These are phyloP conservation scores for Irpex rosettiformis DNA, from an alignment of 1,284 basidiomycete species.

Conservation along the genomic window DNA sequence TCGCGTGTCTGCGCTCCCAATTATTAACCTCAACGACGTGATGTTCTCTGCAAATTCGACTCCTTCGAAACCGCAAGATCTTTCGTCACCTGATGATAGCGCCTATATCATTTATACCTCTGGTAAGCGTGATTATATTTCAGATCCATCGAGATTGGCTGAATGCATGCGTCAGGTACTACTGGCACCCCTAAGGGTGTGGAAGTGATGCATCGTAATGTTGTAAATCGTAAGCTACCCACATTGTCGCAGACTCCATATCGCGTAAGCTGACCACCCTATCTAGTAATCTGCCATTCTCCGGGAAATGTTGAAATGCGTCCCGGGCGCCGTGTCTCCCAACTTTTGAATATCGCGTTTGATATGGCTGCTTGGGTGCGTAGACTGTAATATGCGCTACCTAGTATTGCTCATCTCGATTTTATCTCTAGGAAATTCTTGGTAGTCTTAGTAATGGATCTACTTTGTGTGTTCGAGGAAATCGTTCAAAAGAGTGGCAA, in stretches of 20 bases:
- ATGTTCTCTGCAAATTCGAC: conserved; percentile 26
- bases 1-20: conserved; percentile 31
- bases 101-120: conserved; percentile 62
- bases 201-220: conserved; percentile 53
- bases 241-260: not conserved
- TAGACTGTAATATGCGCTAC: not conserved
- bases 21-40: conserved; percentile 43
- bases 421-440: conserved; percentile 47
- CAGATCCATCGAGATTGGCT: not conserved
- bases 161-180: conserved; percentile 36
- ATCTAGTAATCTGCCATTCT: conserved; percentile 45
- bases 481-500: conserved; percentile 53
- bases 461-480: conserved; percentile 52
- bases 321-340: conserved; percentile 51
- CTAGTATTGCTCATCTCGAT: not conserved
- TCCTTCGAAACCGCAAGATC: conserved; percentile 34
- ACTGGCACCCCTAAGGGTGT: conserved; percentile 59
- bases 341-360: conserved; percentile 57
- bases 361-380: conserved; percentile 61
- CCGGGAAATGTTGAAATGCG: conserved; percentile 56
- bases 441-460: conserved; percentile 54
- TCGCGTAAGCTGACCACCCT: not conserved
- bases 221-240: conserved; percentile 43
- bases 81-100: conserved; percentile 39
- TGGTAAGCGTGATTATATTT: conserved; percentile 33